Conservation (phyloP, 2,329 filamentous ascomycete species). For the Penicillium glabrum region DNA sequence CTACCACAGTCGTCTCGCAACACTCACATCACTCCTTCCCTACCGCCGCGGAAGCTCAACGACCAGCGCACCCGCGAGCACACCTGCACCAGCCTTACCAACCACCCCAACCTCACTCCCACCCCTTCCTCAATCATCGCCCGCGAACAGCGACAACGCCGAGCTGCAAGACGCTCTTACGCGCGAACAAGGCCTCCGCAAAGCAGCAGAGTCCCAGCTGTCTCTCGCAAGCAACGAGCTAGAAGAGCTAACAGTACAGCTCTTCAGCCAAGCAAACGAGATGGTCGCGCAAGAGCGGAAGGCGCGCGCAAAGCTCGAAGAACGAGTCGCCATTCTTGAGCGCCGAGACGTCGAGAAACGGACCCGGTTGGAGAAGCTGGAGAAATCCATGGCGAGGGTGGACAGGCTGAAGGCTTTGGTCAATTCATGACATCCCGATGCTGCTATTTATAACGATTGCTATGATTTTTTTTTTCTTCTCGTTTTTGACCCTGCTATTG, state of each 20-base stretch:
- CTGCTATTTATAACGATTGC: background rate
- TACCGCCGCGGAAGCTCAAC: slow-evolving; percentile 38
- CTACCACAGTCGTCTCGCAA: slow-evolving; percentile 37
- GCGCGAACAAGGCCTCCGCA: slow-evolving; percentile 55
- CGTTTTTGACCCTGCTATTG: background rate
- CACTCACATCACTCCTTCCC: slow-evolving; percentile 40
- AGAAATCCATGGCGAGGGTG: slow-evolving; percentile 57
- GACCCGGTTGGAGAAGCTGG: slow-evolving; percentile 54
- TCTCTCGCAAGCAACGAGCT: slow-evolving; percentile 58
- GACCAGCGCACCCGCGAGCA: slow-evolving; percentile 23
- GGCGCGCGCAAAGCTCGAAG: slow-evolving; percentile 54
- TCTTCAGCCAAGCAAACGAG: slow-evolving; percentile 66
- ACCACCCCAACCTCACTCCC: slow-evolving; percentile 13
- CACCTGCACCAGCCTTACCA: slow-evolving; percentile 22
- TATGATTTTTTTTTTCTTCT: background rate
- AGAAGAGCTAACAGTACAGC: slow-evolving; percentile 59
- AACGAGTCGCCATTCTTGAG: slow-evolving; percentile 48
- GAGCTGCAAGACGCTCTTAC: slow-evolving; percentile 56
- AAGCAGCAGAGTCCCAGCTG: slow-evolving; percentile 58
- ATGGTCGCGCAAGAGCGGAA: slow-evolving; percentile 65
- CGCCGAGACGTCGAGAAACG: slow-evolving; percentile 51
- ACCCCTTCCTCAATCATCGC: slow-evolving; percentile 14
- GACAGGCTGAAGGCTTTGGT: slow-evolving; percentile 59
- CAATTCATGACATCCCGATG: slow-evolving; percentile 22
- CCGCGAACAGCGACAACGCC: slow-evolving; percentile 25